A percentile compares a stretch with the other conserved stretches of the same genome.
These are phyloP conservation scores for Chlorophyllum brunneum DNA, from an alignment of 768 basidiomycete species.

Conservation along the genomic window DNA sequence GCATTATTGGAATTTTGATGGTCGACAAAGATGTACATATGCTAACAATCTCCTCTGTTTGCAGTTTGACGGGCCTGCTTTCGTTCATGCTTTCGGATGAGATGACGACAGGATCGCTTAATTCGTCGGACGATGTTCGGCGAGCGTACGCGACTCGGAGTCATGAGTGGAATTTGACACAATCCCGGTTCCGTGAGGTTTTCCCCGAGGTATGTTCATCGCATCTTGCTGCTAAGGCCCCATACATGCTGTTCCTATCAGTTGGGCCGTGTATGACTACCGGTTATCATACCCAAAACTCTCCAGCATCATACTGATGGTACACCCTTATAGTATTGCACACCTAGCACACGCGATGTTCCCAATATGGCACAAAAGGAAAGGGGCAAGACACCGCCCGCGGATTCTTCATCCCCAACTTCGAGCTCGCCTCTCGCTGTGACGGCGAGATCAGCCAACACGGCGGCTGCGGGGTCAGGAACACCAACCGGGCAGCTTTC, in stretches of 20 bases:
- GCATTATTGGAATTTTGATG: conserved; percentile 6
- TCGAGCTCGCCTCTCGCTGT: conserved; percentile 12
- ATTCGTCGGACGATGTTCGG: conserved; percentile 76
- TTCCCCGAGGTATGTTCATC: conserved; percentile 73
- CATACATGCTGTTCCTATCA: conserved; percentile 4
- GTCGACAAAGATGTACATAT: not conserved
- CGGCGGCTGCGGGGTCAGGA: not conserved
- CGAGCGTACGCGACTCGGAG: conserved; percentile 69
- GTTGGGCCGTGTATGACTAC: conserved; percentile 11
- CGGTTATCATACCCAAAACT: conserved; percentile 6
- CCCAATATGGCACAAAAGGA: conserved; percentile 94
- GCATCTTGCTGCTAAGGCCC: conserved; percentile 14
- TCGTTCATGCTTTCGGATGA: conserved; percentile 96
- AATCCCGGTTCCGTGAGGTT: conserved; percentile 79
- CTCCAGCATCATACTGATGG: conserved; percentile 1
- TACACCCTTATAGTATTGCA: conserved; percentile 57
- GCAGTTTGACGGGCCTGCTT: conserved; percentile 87
- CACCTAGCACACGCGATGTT: conserved; percentile 59
- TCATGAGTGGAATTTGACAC: conserved; percentile 81
- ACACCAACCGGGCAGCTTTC: conserved; percentile 10
- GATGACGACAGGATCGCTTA: conserved; percentile 94
- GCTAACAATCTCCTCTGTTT: conserved; percentile 13
- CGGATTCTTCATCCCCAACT: conserved; percentile 4
- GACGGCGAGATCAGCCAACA: not conserved
- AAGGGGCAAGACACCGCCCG: conserved; percentile 44